Conservation (phyloP, 2,329 filamentous ascomycete genomes). For the Diaporthe batatas region DNA sequence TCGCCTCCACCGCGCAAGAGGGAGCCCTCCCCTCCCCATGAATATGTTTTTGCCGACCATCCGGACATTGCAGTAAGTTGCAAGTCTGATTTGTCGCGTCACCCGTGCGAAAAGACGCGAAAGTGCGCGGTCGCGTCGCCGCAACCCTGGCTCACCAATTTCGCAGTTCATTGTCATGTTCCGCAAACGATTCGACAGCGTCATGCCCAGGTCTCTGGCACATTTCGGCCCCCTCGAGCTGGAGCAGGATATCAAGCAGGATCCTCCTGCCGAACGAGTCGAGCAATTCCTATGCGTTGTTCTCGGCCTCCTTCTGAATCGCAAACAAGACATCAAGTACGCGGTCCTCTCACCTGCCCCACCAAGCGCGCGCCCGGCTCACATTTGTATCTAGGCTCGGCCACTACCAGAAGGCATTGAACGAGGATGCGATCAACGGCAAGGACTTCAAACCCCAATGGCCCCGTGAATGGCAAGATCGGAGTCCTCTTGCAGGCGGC, state of each 20-base stretch:
- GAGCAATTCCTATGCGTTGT: constrained; percentile 92
- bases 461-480: constrained; percentile 84
- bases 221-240: constrained; percentile 97
- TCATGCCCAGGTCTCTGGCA: constrained; percentile 86
- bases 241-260: constrained; percentile 85
- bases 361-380: constrained; percentile 29
- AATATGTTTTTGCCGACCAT: constrained; percentile 91
- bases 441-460: constrained; percentile 85
- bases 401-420: constrained; percentile 89
- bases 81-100: constrained; percentile 55
- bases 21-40: constrained; percentile 88
- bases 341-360: constrained; percentile 50
- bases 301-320: constrained; percentile 88
- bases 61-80: constrained; percentile 88
- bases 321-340: constrained; percentile 99
- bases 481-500: constrained; percentile 85
- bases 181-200: constrained; percentile 90
- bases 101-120: constrained; percentile 61
- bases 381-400: constrained; percentile 74
- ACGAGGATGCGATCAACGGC: constrained; percentile 84
- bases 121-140: constrained; percentile 61
- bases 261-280: constrained; percentile 83
- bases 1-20: constrained; percentile 81
- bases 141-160: constrained; percentile 53
- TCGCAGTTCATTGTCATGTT: constrained; percentile 97